phyloP scores from a whole-genome alignment of 257 asterid genomes.

The Nicotiana benthamiana region DNA sequence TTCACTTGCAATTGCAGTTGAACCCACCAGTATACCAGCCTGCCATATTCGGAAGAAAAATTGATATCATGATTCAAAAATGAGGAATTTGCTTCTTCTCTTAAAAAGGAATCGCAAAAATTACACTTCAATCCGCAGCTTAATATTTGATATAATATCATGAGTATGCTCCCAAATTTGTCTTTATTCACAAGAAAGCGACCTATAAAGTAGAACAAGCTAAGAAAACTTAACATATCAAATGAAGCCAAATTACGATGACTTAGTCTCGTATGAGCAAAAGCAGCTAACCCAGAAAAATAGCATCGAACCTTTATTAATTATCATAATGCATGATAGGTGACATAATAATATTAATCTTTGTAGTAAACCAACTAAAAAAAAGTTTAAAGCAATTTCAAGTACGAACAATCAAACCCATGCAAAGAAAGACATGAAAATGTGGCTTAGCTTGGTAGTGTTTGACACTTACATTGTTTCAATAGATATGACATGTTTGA shows the following conservation, averaged over 20 bases:
- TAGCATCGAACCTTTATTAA: neutral
- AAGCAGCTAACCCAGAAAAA: neutral
- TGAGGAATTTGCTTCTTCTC: neutral
- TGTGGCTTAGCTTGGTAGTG: neutral
- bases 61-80: neutral
- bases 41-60: neutral
- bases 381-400: neutral
- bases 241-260: neutral
- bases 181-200: neutral
- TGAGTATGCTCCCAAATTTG: neutral
- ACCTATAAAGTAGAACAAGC: neutral
- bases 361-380: neutral
- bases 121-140: neutral
- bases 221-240: neutral
- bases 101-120: neutral
- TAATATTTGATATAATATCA: neutral
- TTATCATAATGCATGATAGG: neutral
- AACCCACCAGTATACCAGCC: conserved; percentile 17
- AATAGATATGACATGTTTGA: neutral
- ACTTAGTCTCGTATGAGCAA: neutral
- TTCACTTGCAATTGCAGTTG: neutral
- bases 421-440: neutral
- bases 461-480: neutral
- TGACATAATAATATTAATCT: neutral
- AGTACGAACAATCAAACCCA: neutral